Evolutionary conservation across 2,329 filamentous ascomycete genomes (phyloP), one percentile per base, ranked within the genome.

Genomic region (Escovopsis sp.): DNA sequence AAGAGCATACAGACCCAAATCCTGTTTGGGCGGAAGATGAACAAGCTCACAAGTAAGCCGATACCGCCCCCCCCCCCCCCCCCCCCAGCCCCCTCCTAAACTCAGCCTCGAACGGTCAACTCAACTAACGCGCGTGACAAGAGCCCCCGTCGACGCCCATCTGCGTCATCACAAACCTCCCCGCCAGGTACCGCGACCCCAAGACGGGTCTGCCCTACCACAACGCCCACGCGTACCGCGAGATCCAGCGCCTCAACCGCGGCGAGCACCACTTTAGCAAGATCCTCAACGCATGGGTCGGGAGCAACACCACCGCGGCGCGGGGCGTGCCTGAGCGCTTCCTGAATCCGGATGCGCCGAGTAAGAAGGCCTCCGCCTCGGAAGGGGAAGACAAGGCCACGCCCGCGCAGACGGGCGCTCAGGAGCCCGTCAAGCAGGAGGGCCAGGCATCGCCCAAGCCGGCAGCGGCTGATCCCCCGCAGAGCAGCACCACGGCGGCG

Each of bases 241-340:
- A 93, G 58, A 81, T 96, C 37, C 81, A 84, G 53, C 76, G 80
- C 42, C 70, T 94, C 12, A 64, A 76, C 40, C 72, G 68, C 2
- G 82, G 85, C 35, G 78, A 84, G 36, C 88, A 87, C 58, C 75
- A 75, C 44, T 98, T 85, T 84, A 94, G 87, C 57, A 70, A 69
- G 27, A 68, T 91, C 50, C 61, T 94, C 27, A 87, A 84, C 6
- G 84, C 81, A 13, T 98, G 88, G 73, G 80, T 89, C 5, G 89
- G 89, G 0, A 73, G 70, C 49, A 70, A 66, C 48, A 67, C 65
- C 56, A 65, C 61, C 51, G 76, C 84, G 0, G 84, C 83, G 8
- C 70, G 69, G 33, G 88, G 87, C 7, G 88, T 94, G 20, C 89
- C 87, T 0, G 78, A 76, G 44, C 74, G 85, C 40, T 96, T 94